Evolutionary conservation across 202 grass and related monocot genomes (phyloP).

Genomic region (Elaeis oleifera): DNA sequence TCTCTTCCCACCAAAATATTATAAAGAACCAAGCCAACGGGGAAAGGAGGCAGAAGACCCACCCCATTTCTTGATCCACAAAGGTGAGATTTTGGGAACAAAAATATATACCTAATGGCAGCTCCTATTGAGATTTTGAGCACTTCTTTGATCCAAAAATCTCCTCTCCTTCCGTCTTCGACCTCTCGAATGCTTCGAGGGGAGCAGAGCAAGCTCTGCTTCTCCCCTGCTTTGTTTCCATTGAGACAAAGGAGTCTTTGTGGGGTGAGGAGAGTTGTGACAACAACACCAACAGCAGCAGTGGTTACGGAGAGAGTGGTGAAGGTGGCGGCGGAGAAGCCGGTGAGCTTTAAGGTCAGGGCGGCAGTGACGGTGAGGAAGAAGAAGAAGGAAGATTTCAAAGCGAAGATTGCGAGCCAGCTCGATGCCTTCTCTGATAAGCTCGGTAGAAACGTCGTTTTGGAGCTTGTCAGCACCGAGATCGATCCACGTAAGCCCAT

Average conservation of each 20-base stretch:
- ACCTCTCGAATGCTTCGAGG: not conserved
- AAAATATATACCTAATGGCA: not conserved
- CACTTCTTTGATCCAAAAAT: not conserved
- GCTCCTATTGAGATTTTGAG: not conserved
- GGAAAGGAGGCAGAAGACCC: not conserved
- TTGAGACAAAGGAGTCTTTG: not conserved
- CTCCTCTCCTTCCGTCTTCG: not conserved
- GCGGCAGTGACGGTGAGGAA: constrained; percentile 16
- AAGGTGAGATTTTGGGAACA: not conserved
- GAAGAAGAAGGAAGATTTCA: constrained; percentile 9
- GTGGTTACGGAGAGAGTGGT: constrained; percentile 2
- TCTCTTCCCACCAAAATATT: too few species aligned
- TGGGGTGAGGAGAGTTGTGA: not conserved
- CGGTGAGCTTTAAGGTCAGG: constrained; percentile 12
- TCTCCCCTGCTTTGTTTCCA: too few species aligned
- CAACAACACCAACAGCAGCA: not conserved
- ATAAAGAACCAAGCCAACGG: too few species aligned
- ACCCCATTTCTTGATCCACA: not conserved
- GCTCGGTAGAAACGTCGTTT: constrained; percentile 1
- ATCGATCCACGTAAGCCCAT: constrained; percentile 3
- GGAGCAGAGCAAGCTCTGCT: not conserved
- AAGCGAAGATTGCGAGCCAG: not conserved
- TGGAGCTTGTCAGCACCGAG: constrained; percentile 13
- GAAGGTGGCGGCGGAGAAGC: not conserved
- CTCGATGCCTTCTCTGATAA: constrained; percentile 8